These are phyloP conservation scores for Naumovozyma castellii DNA, from an alignment of 805 yeast species.

Conservation along the genomic window DNA sequence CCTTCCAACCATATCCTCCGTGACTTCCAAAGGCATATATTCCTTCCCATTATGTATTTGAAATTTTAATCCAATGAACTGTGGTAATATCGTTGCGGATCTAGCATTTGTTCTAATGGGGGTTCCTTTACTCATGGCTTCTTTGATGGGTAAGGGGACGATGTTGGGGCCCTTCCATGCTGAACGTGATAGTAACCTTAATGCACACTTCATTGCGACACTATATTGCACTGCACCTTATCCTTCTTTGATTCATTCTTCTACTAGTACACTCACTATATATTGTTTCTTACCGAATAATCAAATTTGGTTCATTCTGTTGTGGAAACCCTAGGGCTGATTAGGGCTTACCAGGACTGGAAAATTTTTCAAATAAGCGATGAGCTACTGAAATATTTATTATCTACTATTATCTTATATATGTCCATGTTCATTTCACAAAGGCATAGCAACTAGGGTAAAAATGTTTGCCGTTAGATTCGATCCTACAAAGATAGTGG, in stretches of 20 bases:
- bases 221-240: no score
- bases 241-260: no score
- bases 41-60: conserved; percentile 95
- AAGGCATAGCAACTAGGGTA: no score
- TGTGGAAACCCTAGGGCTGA: not conserved
- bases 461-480: conserved; percentile 60
- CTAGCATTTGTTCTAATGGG: conserved; percentile 96
- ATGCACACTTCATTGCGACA: conserved; percentile 9
- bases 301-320: no score
- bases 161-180: conserved; percentile 80
- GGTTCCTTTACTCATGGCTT: conserved; percentile 68
- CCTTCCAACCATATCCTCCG: conserved; percentile 94
- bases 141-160: conserved; percentile 87
- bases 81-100: conserved; percentile 88
- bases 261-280: not conserved
- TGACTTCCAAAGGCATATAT: conserved; percentile 75
- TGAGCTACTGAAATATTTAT: not conserved
- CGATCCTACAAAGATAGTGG: conserved; percentile 37
- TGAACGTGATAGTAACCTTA: conserved; percentile 39
- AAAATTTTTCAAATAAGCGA: not conserved
- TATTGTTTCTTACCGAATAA: no score
- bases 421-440: not conserved
- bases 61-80: conserved; percentile 87
- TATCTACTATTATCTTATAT: not conserved
- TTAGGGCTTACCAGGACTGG: not conserved